Conservation (phyloP, 768 basidiomycete species). For the Mycena albidolilacea region DNA sequence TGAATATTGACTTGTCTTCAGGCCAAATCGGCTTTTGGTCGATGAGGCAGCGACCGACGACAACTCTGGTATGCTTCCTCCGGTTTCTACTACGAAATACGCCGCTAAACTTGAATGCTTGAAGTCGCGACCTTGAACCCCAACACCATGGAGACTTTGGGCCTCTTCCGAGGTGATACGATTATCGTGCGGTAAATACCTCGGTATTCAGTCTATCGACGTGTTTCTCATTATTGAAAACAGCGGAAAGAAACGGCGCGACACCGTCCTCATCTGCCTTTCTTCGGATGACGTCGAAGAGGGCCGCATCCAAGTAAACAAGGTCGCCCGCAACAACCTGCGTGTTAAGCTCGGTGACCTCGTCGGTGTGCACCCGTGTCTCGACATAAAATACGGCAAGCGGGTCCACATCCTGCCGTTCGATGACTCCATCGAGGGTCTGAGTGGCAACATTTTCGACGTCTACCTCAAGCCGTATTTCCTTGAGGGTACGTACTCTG, state of each 20-base stretch:
- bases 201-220: background rate
- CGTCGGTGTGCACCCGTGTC: constrained; percentile 95
- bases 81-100: background rate
- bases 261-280: constrained; percentile 97
- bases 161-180: constrained; percentile 97
- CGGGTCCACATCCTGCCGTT: constrained; percentile 97
- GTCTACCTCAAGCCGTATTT: constrained; percentile 99
- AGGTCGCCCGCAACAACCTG: constrained; percentile 99
- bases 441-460: constrained; percentile 98
- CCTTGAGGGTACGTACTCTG: constrained; percentile 80
- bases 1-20: constrained; percentile 52
- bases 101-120: constrained; percentile 34
- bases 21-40: constrained; percentile 97
- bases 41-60: constrained; percentile 96
- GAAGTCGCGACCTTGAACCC: constrained; percentile 95
- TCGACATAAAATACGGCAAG: constrained; percentile 99
- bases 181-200: constrained; percentile 88
- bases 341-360: constrained; percentile 98
- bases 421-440: constrained; percentile 97
- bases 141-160: constrained; percentile 94
- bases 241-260: constrained; percentile 97
- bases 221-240: constrained; percentile 17
- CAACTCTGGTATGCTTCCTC: constrained; percentile 83
- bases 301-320: constrained; percentile 98
- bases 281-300: constrained; percentile 98